Conservation (phyloP, 1,284 basidiomycete species). For the Ustilago tritici region DNA sequence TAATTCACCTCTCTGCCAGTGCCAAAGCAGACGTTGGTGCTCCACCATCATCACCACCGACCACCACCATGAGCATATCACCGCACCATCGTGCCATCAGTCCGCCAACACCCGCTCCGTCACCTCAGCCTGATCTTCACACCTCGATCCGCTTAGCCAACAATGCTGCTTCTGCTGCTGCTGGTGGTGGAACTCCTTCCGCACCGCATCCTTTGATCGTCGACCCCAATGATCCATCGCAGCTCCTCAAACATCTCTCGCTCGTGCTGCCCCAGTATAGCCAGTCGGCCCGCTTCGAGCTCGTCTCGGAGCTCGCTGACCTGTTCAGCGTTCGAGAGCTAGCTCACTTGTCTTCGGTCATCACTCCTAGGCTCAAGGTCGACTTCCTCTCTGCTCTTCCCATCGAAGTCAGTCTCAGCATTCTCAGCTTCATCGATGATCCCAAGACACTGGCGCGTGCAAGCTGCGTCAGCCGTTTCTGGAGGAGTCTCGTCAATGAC, state of each 20-base stretch:
- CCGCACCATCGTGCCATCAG: constrained; percentile 59
- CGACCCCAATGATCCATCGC: constrained; percentile 44
- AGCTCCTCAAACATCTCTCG: constrained; percentile 51
- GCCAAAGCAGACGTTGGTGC: too few species aligned
- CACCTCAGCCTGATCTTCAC: constrained; percentile 58
- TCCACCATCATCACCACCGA: background rate
- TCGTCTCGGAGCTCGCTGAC: constrained; percentile 61
- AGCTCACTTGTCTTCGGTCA: constrained; percentile 79
- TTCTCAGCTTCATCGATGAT: constrained; percentile 85
- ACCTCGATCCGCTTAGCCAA: constrained; percentile 51
- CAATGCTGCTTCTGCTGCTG: constrained; percentile 41
- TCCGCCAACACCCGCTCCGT: constrained; percentile 63
- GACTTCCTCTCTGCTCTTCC: constrained; percentile 88
- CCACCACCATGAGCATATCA: constrained; percentile 46
- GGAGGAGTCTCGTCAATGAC: constrained; percentile 83
- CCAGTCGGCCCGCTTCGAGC: constrained; percentile 46
- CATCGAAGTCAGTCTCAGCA: constrained; percentile 83
- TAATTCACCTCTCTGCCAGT: too few species aligned
- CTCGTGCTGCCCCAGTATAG: constrained; percentile 48
- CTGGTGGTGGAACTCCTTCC: constrained; percentile 17
- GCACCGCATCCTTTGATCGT: constrained; percentile 22
- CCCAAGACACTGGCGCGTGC: constrained; percentile 81
- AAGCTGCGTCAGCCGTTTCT: constrained; percentile 80
- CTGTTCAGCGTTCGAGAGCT: constrained; percentile 78
- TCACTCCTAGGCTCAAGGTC: constrained; percentile 84